Base-by-base conservation (phyloP, 2,329 filamentous ascomycete species). In the Ascosphaera apis region DNA sequence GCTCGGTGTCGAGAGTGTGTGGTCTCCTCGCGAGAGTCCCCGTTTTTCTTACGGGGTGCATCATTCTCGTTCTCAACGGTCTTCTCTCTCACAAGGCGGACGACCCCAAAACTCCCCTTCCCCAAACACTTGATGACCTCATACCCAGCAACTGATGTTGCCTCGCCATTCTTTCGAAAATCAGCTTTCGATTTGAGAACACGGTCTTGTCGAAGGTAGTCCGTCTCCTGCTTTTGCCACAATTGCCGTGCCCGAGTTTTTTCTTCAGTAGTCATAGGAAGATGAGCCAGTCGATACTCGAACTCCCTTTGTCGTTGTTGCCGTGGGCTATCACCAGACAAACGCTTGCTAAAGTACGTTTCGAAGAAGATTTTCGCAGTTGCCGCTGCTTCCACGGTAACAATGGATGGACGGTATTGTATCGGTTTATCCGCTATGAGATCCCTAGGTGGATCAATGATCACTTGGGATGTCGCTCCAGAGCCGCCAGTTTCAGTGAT, bases 41-140 rank as follows among this genome's bases (percentile, higher is more conserved):
- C 41, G 27, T 39, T 41, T 15, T 34, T 40, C 13, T 42, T 38
- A n/a, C 13, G 18, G 18, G 38, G 19, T n/a, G 30, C 7, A 2
- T 8, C 37, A 1, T 33, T 35, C 9, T 36, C 36, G 8, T 16
- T 16, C 9, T 30, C 21, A 3, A 47, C 31, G 44, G 40, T 43
- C 43, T 61, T 76, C 50, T 84, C 77, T 38, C 72, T 73, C 2
- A 95, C 84, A 25, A 98, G 63, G 33, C 76, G 70, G 12, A 98
- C 88, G 16, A 92, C 75, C 0, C 88, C 86, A 55, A 95, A 98
- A 49, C 84, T 93, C 6, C 88, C 86, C 51, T 88, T 91, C 0
- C 88, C 84, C 3, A 95, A 63, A 13, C 91, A 65, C 44, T 83
- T 79, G 19, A 95, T 57, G 9, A 75, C 64, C 43, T 92, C 77